A percentile compares a stretch with the other conserved stretches of the same genome.
Evolutionary conservation across 768 basidiomycete species (phyloP).

Genomic region (Serendipita vermifera): DNA sequence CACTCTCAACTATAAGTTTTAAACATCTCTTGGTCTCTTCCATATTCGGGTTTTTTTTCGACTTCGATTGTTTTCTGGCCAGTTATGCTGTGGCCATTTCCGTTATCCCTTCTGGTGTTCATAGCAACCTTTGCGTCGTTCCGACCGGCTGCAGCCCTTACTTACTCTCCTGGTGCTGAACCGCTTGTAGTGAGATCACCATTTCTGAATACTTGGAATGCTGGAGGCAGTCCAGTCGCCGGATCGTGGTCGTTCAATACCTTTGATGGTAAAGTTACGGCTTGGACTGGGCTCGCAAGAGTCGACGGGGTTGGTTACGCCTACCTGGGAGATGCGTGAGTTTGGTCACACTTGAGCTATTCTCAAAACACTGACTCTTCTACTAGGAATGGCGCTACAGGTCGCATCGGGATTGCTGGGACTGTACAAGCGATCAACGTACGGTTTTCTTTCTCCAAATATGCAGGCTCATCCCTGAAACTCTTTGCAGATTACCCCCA

Average conservation of each 20-base stretch:
- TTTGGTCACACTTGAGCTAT: no score
- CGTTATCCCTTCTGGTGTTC: no score
- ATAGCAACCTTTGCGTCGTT: no score
- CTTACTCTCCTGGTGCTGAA: neutral
- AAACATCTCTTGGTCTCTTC: no score
- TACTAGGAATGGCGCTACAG: neutral
- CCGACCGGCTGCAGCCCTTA: no score
- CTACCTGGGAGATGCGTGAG: no score
- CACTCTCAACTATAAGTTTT: no score
- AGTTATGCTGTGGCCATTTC: no score
- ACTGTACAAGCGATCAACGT: neutral
- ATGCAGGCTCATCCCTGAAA: neutral
- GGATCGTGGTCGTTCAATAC: neutral
- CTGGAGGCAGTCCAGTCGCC: neutral
- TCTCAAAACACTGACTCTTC: no score
- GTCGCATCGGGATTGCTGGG: neutral
- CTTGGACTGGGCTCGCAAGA: neutral
- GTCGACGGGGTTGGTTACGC: neutral
- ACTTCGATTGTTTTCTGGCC: no score
- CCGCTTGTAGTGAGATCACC: neutral
- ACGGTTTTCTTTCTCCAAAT: neutral
- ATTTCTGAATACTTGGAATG: neutral
- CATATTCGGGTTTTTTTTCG: no score
- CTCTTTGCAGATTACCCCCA: neutral
- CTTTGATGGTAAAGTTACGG: neutral